Base-by-base conservation (phyloP, 495 filamentous ascomycete genomes). In the Hyaloscypha hepaticicola region DNA sequence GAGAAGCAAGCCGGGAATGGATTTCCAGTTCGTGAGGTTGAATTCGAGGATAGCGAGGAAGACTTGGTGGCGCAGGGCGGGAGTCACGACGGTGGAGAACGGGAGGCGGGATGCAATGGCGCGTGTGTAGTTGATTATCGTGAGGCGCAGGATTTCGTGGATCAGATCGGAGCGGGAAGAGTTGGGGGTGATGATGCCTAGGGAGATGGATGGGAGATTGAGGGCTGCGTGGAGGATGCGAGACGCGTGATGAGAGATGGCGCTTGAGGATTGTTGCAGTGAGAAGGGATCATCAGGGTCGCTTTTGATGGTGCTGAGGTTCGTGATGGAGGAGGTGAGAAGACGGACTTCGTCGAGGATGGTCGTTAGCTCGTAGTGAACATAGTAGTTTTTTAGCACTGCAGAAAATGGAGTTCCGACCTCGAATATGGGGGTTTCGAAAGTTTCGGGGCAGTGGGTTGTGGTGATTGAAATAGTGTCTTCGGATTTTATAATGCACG, bases 271-370 rank as follows among this genome's bases (percentile, higher is more conserved):
- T 3, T 45, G 11, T 14, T 45, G 0, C 4, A 16, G 38, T 14
- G 5, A 45, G 16, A 16, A 16, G 12, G 38, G 38, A 45, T 45
- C 16, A 0, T 27, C 50, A 3, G 5, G 50, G 3, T 53, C 50
- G 25, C 25, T 5, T 16, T 53, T 53, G 50, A 53, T 53, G 12
- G 21, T 53, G 5, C 22, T 8, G 50, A 24, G 5, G n/a, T 8
- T 25, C 19, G 25, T 16, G 21, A 53, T 53, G 9, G 50, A 53
- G n/a, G 22, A 53, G 11, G 50, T 53, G n/a, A 53, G 50, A 25
- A 25, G 50, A 16, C 50, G 50, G 21, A 53, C 25, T 25, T 53
- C 50, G 21, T 53, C 50, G 25, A 53, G 50, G 9, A 53, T 53
- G 4, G 5, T 16, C 5, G 25, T 25, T 21, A 53, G 11, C 11